phyloP scores from a whole-genome alignment of 495 filamentous ascomycete species.

The Hyaloscypha hepaticicola region DNA sequence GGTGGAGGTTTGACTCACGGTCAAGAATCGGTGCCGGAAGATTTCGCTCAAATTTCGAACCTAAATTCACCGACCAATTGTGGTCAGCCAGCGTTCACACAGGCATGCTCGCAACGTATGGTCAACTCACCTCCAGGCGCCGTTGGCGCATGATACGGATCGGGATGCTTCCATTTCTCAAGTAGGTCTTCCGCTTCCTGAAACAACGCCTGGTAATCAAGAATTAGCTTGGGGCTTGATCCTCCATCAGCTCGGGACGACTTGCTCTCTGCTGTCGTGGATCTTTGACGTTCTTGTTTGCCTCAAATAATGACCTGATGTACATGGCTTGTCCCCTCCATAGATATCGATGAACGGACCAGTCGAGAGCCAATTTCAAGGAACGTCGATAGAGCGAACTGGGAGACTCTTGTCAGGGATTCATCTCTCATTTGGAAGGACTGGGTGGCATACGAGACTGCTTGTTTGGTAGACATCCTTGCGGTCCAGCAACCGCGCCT shows the following conservation, averaged over 20 bases:
- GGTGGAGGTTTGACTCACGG: conserved; percentile 56
- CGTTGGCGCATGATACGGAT: conserved; percentile 83
- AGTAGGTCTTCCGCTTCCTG: conserved; percentile 84
- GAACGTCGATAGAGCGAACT: conserved; percentile 93
- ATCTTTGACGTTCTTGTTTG: conserved; percentile 83
- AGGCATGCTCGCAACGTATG: background rate
- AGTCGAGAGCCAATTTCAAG: conserved; percentile 90
- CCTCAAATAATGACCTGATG: conserved; percentile 92
- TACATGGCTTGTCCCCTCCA: conserved; percentile 97
- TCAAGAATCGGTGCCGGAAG: conserved; percentile 74
- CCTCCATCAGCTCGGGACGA: background rate
- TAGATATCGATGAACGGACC: conserved; percentile 83
- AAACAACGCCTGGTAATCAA: conserved; percentile 64
- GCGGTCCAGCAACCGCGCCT: background rate
- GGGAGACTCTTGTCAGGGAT: conserved; percentile 9
- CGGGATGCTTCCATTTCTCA: conserved; percentile 95
- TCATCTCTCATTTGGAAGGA: background rate
- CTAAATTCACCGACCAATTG: conserved; percentile 45
- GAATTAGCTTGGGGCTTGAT: conserved; percentile 1
- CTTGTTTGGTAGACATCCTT: conserved; percentile 31
- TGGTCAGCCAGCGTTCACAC: background rate
- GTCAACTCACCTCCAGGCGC: conserved; percentile 86
- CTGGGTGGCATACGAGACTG: conserved; percentile 24
- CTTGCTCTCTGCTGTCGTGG: conserved; percentile 83
- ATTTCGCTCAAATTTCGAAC: conserved; percentile 96